Conservation (phyloP, 306 rosid species). For the Inga oerstediana region DNA sequence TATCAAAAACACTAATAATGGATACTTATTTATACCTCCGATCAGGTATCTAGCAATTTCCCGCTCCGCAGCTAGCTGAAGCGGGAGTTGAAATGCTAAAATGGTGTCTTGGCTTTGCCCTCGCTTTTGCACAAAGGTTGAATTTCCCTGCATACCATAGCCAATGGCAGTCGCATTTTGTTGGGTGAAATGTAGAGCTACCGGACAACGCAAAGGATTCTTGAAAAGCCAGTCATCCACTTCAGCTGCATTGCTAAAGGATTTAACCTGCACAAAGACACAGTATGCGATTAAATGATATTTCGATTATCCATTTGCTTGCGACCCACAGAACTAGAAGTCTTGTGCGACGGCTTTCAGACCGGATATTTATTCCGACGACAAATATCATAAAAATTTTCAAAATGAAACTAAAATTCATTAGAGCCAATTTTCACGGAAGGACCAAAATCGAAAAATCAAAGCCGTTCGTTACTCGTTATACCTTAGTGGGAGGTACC, state of each 20-base stretch:
- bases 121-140: slow-evolving; percentile 47
- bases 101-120: slow-evolving; percentile 72
- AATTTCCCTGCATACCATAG: slow-evolving; percentile 88
- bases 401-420: background rate
- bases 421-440: background rate
- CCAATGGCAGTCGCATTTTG: slow-evolving; percentile 57
- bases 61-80: slow-evolving; percentile 90
- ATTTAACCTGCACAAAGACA: slow-evolving; percentile 48
- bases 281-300: background rate
- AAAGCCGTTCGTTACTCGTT: background rate
- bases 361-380: background rate
- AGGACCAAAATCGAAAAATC: background rate
- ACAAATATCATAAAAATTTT: no score
- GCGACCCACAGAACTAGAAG: background rate
- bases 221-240: slow-evolving; percentile 73
- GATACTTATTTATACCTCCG: slow-evolving; percentile 53
- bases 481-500: slow-evolving; percentile 54
- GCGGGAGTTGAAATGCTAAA: slow-evolving; percentile 70
- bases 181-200: slow-evolving; percentile 73
- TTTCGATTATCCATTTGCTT: background rate
- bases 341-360: background rate
- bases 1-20: background rate
- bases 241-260: slow-evolving; percentile 50
- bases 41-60: slow-evolving; percentile 82
- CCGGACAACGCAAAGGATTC: slow-evolving; percentile 71